These are phyloP conservation scores for Fomes fomentarius DNA, from an alignment of 1,284 basidiomycete species.

Conservation along the genomic window DNA sequence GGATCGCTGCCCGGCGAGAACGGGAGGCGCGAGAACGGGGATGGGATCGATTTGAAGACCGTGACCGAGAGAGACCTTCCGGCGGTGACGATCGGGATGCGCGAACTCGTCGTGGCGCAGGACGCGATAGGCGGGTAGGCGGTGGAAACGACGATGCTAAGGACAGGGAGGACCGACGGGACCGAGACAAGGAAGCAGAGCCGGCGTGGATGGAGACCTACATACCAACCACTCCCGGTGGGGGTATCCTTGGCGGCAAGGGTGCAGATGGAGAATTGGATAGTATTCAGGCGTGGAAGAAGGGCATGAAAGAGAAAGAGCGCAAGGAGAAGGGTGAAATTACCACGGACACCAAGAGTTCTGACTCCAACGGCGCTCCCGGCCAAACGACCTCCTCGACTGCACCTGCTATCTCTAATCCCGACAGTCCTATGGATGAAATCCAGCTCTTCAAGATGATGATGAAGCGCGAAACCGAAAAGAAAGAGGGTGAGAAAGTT, in stretches of 20 bases:
- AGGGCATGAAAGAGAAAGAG: constrained; percentile 83
- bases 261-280: constrained; percentile 71
- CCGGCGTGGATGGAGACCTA: constrained; percentile 95
- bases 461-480: constrained; percentile 83
- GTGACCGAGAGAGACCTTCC: constrained; percentile 63
- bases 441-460: constrained; percentile 85
- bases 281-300: constrained; percentile 90
- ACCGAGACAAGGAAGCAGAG: constrained; percentile 69
- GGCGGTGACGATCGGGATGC: constrained; percentile 68
- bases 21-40: constrained; percentile 43
- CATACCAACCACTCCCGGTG: constrained; percentile 57
- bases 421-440: constrained; percentile 63
- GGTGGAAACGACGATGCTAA: constrained; percentile 54
- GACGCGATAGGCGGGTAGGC: constrained; percentile 58
- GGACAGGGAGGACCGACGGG: constrained; percentile 53
- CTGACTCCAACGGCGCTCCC: constrained; percentile 28
- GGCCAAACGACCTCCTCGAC: constrained; percentile 5
- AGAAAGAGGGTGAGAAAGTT: constrained; percentile 50
- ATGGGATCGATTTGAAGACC: constrained; percentile 38
- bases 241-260: constrained; percentile 67
- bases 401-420: constrained; percentile 31
- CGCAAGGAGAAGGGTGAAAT: constrained; percentile 50
- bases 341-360: constrained; percentile 31
- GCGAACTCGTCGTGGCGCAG: constrained; percentile 57
- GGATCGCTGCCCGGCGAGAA: constrained; percentile 63